Percentiles rank a stretch among this genome's conserved stretches.
These are phyloP conservation scores for Pleurotus tuoliensis DNA, from an alignment of 768 basidiomycete species.

Conservation along the genomic window DNA sequence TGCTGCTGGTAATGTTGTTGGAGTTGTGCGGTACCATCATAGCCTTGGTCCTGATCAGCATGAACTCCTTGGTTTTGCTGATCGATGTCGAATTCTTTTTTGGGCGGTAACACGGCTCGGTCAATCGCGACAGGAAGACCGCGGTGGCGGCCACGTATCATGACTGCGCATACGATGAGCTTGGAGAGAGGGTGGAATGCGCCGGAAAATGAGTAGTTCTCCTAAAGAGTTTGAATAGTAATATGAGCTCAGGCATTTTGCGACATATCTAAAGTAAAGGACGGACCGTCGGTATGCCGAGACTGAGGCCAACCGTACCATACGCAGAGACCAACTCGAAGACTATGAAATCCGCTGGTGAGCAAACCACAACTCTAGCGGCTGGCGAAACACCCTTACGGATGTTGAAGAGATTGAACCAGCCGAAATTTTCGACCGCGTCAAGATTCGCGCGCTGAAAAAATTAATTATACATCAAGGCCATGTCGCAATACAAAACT, in stretches of 20 bases:
- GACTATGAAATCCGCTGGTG: constrained; percentile 33
- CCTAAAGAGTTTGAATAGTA: constrained; percentile 34
- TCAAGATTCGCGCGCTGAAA: constrained; percentile 55
- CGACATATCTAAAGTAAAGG: background rate
- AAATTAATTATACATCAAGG: background rate
- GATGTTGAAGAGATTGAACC: constrained; percentile 85
- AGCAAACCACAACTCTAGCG: no score
- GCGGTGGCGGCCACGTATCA: constrained; percentile 92
- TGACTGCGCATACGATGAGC: constrained; percentile 80
- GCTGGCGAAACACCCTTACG: constrained; percentile 36
- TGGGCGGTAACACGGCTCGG: constrained; percentile 79
- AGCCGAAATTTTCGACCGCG: constrained; percentile 46
- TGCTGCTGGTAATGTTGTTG: no score
- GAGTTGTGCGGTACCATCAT: constrained; percentile 45
- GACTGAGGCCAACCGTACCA: constrained; percentile 84
- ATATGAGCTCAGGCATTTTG: constrained; percentile 7
- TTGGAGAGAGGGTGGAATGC: constrained; percentile 80
- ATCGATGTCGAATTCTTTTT: constrained; percentile 51
- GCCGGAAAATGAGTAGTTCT: constrained; percentile 79
- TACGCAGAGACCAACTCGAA: constrained; percentile 89
- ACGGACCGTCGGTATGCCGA: constrained; percentile 80
- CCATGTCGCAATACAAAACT: background rate
- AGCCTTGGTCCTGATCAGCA: constrained; percentile 11
- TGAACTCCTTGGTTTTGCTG: constrained; percentile 12
- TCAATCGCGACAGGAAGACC: constrained; percentile 87